Base-by-base conservation (phyloP, 306 rosid species). In the Trifolium repens region DNA sequence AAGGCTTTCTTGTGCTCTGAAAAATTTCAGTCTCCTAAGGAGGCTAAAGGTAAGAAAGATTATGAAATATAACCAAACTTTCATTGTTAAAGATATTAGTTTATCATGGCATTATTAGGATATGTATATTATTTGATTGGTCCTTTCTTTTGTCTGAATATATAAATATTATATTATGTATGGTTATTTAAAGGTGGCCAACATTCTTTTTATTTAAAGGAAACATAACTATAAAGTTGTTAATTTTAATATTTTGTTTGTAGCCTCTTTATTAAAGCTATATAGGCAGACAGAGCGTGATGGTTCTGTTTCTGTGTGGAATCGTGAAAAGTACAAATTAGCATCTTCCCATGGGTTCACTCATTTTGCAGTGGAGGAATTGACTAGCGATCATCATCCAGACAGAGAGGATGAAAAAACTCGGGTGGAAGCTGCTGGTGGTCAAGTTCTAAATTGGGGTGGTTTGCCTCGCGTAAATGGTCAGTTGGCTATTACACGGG, bases 361-460 rank as follows among this genome's bases (percentile, higher is more conserved):
- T 58, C 92, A 86, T 83, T 88, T 90, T 82, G 83, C 84, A 46
- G 98, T 89, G 32, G 87, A 89, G 88, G 98, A 94, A 69, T 85
- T 94, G 85, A 94, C 98, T 53, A 91, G 87, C 15, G 97, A 94
- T 89, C 98, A 94, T 83, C 98, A 90, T 81, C 96, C 97, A 9
- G 89, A 94, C 72, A 89, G 98, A 86, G 92, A 86, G 49, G 97
- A 91, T 79, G 98, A 94, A 89, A 89, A 84, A 87, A 67, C 67
- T 76, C 79, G 97, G 79, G 97, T 94, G 81, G 98, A 94, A 89
- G 85, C 85, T 77, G 91, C 98, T 78, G 98, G 98, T 82, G 98
- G 98, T 63, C 92, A 84, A 79, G 96, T 94, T 86, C 67, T 84
- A 75, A 87, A 88, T 78, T 89, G 94, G 96, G 89, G 88, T 73